Conservation (phyloP, 164 flowering plant species). For the Houttuynia cordata region DNA sequence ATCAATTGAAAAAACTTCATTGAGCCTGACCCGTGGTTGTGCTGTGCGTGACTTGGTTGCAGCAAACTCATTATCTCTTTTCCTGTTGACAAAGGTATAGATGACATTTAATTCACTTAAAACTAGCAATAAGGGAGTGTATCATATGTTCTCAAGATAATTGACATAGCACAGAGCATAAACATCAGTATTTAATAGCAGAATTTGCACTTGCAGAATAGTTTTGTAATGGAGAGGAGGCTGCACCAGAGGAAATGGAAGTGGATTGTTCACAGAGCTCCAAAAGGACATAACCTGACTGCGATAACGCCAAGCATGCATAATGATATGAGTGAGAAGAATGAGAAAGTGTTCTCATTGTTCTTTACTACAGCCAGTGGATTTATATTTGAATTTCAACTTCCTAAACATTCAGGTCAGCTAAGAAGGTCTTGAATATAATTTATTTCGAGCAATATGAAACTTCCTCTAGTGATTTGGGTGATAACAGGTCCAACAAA, state of each 20-base stretch:
- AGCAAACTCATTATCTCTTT: conserved; percentile 55
- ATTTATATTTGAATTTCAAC: conserved; percentile 43
- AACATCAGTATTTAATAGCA: neutral
- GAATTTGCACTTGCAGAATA: conserved; percentile 33
- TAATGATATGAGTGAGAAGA: conserved; percentile 8
- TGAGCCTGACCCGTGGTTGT: conserved; percentile 35
- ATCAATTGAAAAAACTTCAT: conserved; percentile 23
- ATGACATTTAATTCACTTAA: neutral
- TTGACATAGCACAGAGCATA: neutral
- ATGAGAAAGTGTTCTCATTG: conserved; percentile 29
- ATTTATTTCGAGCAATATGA: neutral
- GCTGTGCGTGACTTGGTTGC: conserved; percentile 39
- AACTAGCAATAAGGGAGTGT: neutral
- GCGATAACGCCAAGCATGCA: conserved; percentile 41
- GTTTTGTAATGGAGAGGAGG: conserved; percentile 57
- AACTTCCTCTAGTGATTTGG: too few relatives aligned
- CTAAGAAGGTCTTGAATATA: neutral
- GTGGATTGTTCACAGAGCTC: conserved; percentile 69
- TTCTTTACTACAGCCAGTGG: conserved; percentile 63
- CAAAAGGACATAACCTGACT: conserved; percentile 41
- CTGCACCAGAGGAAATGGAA: conserved; percentile 76
- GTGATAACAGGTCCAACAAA: conserved; percentile 34
- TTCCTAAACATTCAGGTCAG: conserved; percentile 44
- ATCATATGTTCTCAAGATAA: neutral
- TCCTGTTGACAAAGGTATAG: conserved; percentile 63